Conservation (phyloP, 257 asterid species). For the Nicotiana otophora region DNA sequence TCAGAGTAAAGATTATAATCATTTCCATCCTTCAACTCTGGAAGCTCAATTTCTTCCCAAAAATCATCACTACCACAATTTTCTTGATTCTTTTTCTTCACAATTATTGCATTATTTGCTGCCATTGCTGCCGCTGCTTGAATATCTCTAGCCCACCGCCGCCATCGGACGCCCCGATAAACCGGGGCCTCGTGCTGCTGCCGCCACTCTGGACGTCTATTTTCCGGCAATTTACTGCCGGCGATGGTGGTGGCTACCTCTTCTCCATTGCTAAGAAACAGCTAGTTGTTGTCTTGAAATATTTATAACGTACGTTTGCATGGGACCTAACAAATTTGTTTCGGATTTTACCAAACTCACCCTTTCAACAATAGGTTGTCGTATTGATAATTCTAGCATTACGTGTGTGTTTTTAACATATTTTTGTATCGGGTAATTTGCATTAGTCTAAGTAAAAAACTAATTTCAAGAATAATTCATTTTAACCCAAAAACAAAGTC, state of each 20-base stretch:
- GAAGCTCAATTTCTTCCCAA: conserved; percentile 50
- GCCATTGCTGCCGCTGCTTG: conserved; percentile 64
- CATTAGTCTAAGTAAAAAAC: too few relatives aligned
- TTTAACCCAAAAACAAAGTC: too few relatives aligned
- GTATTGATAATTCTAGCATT: too few relatives aligned
- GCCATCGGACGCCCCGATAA: conserved; percentile 55
- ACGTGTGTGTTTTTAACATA: too few relatives aligned
- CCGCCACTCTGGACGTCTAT: not conserved
- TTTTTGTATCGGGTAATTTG: too few relatives aligned
- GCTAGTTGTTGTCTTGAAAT: not conserved
- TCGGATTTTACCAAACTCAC: not conserved
- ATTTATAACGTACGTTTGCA: not conserved
- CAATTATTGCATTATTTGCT: conserved; percentile 13
- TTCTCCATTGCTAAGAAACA: conserved; percentile 26
- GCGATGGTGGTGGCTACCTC: conserved; percentile 23
- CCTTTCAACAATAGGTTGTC: not conserved
- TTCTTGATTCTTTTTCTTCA: not conserved
- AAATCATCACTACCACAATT: conserved; percentile 30
- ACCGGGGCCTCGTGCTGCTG: conserved; percentile 31
- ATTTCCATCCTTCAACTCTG: conserved; percentile 25
- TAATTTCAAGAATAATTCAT: too few relatives aligned
- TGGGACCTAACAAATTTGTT: not conserved
- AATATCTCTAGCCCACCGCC: conserved; percentile 57
- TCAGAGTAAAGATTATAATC: conserved; percentile 13
- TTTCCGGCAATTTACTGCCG: not conserved